Conservation (phyloP, 176 grass and related monocot species). For the Metroxylon sagu region DNA sequence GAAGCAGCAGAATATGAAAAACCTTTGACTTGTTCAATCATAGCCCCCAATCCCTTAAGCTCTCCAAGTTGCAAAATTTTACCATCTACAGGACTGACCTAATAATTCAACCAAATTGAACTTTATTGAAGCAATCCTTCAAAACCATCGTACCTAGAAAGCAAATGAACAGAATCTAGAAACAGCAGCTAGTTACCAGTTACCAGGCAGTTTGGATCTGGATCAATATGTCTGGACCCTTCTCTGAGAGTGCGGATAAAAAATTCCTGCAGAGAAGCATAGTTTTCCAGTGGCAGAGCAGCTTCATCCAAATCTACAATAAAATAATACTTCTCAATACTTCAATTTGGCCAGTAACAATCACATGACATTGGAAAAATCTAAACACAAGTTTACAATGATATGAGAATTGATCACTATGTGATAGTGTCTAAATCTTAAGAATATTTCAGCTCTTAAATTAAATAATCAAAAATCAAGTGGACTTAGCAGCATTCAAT, state of each 20-base stretch:
- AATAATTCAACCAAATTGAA: constrained; percentile 25
- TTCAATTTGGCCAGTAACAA: background rate
- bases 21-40: constrained; percentile 86
- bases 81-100: constrained; percentile 86
- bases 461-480: no score
- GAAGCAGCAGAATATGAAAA: constrained; percentile 67
- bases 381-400: no score
- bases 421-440: no score
- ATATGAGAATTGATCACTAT: no score
- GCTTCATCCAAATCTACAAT: constrained; percentile 74
- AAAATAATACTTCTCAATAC: background rate
- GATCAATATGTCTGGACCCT: constrained; percentile 56
- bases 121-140: no score
- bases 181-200: constrained; percentile 45
- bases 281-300: constrained; percentile 62
- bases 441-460: no score
- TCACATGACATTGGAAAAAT: no score
- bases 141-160: no score
- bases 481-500: no score
- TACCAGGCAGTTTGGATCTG: constrained; percentile 75
- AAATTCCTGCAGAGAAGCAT: constrained; percentile 75
- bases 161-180: constrained; percentile 13
- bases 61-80: constrained; percentile 58
- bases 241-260: constrained; percentile 68
- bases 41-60: constrained; percentile 46